A percentile compares a stretch with the other conserved stretches of the same genome.
phyloP scores from a whole-genome alignment of 108 stramenopile genomes.

The Nannochloropsis gaditana region DNA sequence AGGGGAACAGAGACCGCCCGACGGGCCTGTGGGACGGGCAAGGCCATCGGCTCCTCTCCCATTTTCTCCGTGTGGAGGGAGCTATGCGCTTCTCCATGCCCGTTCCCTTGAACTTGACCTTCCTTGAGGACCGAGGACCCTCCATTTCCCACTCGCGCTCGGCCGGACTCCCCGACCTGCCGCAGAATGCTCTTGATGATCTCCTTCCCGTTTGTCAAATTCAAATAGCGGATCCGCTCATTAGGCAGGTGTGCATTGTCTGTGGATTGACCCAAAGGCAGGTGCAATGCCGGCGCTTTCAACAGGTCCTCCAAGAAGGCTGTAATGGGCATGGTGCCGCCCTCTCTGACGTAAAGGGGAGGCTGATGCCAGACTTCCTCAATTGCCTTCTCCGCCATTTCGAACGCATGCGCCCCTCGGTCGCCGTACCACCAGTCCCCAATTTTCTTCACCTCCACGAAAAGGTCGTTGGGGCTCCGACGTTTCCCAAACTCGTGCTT shows the following conservation, averaged over 20 bases:
- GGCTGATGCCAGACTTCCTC: background rate
- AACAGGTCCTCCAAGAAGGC: constrained; percentile 19
- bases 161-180: background rate
- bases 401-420: background rate
- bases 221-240: background rate
- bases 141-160: background rate
- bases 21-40: background rate
- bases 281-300: constrained; percentile 16
- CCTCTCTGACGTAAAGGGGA: background rate
- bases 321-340: constrained; percentile 4
- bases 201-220: background rate
- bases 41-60: background rate
- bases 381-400: background rate
- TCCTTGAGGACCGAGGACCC: background rate
- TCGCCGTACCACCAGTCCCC: constrained; percentile 3
- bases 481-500: constrained; percentile 2
- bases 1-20: background rate
- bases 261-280: background rate
- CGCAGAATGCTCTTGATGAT: background rate
- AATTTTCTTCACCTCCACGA: background rate
- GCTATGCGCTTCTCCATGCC: background rate
- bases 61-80: background rate
- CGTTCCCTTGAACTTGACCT: background rate
- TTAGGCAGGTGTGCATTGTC: background rate
- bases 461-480: constrained; percentile 2